Conservation (phyloP, 1,284 basidiomycete genomes). For the Ustilago tritici region DNA sequence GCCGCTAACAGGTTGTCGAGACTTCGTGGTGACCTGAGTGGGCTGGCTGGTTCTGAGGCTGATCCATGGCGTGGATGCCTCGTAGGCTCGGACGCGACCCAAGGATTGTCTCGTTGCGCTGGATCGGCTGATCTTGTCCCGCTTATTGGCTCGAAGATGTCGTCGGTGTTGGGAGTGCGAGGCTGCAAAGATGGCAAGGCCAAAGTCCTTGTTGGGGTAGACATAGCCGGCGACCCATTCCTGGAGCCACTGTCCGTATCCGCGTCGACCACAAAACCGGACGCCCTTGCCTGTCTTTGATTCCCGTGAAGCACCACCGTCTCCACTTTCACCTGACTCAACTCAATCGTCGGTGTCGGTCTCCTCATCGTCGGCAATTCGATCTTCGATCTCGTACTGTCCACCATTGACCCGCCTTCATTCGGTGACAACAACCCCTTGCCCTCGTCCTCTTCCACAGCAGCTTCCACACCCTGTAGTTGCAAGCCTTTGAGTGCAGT, state of each 20-base stretch:
- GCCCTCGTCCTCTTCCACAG: not conserved
- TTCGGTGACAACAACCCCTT: conserved; percentile 12
- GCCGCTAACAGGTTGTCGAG: not conserved
- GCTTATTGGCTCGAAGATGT: not conserved
- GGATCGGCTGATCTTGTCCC: not conserved
- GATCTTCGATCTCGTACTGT: conserved; percentile 15
- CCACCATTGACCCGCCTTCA: conserved; percentile 3
- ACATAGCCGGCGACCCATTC: conserved; percentile 10
- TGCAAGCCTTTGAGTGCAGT: conserved; percentile 4
- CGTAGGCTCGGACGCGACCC: not conserved
- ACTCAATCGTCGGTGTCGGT: conserved; percentile 39
- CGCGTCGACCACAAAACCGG: not conserved
- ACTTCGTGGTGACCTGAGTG: conserved; percentile 17
- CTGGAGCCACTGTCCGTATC: conserved; percentile 3
- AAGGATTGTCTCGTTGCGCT: not conserved
- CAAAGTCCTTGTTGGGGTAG: not conserved
- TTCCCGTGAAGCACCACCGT: conserved; percentile 50
- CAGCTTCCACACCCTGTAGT: conserved; percentile 10
- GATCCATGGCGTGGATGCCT: conserved; percentile 8
- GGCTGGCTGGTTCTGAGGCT: conserved; percentile 22
- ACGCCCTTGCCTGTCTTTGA: conserved; percentile 33
- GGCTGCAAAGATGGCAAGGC: not conserved
- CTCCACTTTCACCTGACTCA: conserved; percentile 38
- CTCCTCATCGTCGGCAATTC: conserved; percentile 23
- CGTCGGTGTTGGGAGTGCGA: not conserved